These are phyloP conservation scores for Trifolium repens DNA, from an alignment of 306 rosid species.

Conservation along the genomic window DNA sequence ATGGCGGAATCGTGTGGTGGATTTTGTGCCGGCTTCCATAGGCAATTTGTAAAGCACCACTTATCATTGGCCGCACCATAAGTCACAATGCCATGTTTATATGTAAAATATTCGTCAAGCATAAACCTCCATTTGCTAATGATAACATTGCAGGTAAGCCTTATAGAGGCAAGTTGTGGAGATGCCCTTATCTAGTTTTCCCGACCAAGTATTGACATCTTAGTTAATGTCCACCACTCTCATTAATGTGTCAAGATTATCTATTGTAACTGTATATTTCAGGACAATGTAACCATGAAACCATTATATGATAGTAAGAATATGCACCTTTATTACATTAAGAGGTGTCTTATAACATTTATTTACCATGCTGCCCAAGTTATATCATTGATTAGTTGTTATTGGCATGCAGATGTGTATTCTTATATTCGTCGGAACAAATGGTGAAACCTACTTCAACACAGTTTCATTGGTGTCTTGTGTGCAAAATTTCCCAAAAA, in stretches of 20 bases:
- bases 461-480: slow-evolving; percentile 87
- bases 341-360: slow-evolving; percentile 31
- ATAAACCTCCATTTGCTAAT: not conserved
- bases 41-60: not conserved
- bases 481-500: slow-evolving; percentile 94
- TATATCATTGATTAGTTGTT: slow-evolving; percentile 44
- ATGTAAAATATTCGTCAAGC: not conserved
- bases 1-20: not conserved
- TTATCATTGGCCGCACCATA: not conserved
- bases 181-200: not conserved
- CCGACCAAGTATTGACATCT: not conserved
- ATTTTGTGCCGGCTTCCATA: not conserved
- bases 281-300: slow-evolving; percentile 22
- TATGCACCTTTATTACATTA: not conserved
- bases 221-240: not conserved
- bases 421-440: slow-evolving; percentile 87
- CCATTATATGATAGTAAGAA: slow-evolving; percentile 10
- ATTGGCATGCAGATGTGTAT: slow-evolving; percentile 78
- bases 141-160: not conserved
- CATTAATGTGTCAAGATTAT: slow-evolving; percentile 16
- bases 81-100: not conserved
- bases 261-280: slow-evolving; percentile 11
- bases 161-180: not conserved
- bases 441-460: slow-evolving; percentile 96
- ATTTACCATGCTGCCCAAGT: not conserved